Conservation (phyloP, 148 eudicot species). For the Dianthus caryophyllus region DNA sequence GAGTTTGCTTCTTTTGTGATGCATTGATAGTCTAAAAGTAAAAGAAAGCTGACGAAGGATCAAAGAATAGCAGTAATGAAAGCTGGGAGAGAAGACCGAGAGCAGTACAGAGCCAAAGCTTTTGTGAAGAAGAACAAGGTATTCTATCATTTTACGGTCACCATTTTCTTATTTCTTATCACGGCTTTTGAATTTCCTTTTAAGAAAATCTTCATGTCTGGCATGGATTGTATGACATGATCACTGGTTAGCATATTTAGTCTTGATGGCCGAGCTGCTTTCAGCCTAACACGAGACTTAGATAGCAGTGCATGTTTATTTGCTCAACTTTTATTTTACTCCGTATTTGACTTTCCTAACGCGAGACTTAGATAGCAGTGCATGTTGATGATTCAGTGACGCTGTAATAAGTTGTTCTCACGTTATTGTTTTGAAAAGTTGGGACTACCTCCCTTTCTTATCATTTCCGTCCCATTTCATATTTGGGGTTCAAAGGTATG, state of each 20-base stretch:
- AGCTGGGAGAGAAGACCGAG: slow-evolving; percentile 85
- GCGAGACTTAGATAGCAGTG: not conserved
- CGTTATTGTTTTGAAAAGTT: no score
- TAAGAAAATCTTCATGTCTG: slow-evolving; percentile 1
- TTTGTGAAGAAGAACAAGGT: slow-evolving; percentile 90
- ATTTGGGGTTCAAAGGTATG: no score
- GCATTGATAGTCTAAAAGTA: slow-evolving; percentile 51
- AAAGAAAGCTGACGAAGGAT: slow-evolving; percentile 69
- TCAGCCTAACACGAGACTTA: not conserved
- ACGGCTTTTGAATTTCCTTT: not conserved
- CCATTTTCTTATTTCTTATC: not conserved
- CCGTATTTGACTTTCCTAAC: not conserved
- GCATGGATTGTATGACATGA: not conserved
- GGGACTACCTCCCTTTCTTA: no score
- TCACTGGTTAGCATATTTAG: not conserved
- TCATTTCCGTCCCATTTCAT: no score
- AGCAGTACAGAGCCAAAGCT: slow-evolving; percentile 54
- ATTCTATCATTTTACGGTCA: not conserved
- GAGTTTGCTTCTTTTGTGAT: not conserved
- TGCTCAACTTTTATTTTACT: not conserved
- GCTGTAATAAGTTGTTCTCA: not conserved
- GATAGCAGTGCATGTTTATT: not conserved
- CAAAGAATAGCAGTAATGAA: slow-evolving; percentile 62
- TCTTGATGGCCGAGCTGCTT: not conserved
- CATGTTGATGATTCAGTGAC: not conserved